These are phyloP conservation scores for Boletus rubropictus DNA, from an alignment of 768 basidiomycete genomes.

Conservation along the genomic window DNA sequence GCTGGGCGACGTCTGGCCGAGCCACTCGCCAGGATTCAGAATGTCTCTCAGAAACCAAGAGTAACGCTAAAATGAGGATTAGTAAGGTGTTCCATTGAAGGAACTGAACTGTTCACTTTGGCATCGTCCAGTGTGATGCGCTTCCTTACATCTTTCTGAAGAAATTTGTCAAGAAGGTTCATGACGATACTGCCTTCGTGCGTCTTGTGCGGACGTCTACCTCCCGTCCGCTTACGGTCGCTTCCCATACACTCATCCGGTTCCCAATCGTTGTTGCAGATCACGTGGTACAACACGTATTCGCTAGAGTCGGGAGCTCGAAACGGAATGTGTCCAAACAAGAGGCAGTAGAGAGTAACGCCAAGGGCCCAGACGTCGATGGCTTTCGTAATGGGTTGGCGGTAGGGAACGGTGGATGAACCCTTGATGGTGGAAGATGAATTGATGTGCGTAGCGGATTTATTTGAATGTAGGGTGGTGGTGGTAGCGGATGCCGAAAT, in stretches of 20 bases:
- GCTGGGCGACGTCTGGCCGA: constrained; percentile 52
- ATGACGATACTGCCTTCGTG: constrained; percentile 61
- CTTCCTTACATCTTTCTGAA: constrained; percentile 72
- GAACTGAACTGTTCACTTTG: constrained; percentile 50
- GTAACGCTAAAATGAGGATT: constrained; percentile 39
- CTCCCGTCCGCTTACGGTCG: constrained; percentile 61
- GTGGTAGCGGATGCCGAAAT: constrained; percentile 28
- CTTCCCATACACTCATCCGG: constrained; percentile 66
- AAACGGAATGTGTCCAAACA: constrained; percentile 87
- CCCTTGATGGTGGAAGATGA: constrained; percentile 28
- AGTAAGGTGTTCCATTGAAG: neutral
- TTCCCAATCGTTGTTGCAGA: constrained; percentile 70
- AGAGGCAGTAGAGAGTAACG: constrained; percentile 89
- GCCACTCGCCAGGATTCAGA: constrained; percentile 62
- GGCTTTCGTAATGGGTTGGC: constrained; percentile 74
- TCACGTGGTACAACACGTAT: constrained; percentile 73
- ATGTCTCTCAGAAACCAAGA: constrained; percentile 69
- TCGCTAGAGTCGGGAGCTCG: constrained; percentile 50
- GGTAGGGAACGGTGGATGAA: constrained; percentile 20
- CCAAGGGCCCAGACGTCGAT: constrained; percentile 99
- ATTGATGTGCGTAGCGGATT: constrained; percentile 27
- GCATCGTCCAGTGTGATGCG: constrained; percentile 77
- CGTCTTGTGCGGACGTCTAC: constrained; percentile 41
- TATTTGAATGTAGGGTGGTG: constrained; percentile 29
- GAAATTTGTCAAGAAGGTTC: constrained; percentile 63